Conservation (phyloP, 106 monocot genomes). For the Cymbidium sinense region DNA sequence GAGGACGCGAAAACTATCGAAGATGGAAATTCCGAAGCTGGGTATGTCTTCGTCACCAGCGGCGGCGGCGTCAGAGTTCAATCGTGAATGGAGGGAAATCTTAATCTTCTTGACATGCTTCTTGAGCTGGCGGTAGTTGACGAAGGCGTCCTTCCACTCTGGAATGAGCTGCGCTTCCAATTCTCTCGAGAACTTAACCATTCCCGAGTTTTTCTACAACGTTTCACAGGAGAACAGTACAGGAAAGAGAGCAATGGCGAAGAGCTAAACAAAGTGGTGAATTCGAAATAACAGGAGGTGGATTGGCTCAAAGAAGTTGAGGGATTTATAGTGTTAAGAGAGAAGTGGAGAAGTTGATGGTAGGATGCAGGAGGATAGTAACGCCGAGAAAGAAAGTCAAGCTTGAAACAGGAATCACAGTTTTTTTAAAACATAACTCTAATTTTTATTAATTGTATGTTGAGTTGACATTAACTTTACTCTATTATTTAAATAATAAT, state of each 20-base stretch:
- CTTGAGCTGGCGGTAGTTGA: conserved; percentile 88
- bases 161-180: conserved; percentile 90
- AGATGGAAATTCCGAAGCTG: conserved; percentile 37
- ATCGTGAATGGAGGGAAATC: conserved; percentile 22
- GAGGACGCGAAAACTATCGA: conserved; percentile 42
- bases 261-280: too few species aligned
- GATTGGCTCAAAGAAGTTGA: not conserved
- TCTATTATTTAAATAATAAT: not conserved
- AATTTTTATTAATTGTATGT: not conserved
- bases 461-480: not conserved
- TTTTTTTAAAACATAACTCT: not conserved
- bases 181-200: conserved; percentile 93
- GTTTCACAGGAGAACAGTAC: not conserved
- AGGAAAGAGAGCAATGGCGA: not conserved
- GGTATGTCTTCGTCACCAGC: not conserved
- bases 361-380: not conserved
- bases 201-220: conserved; percentile 10
- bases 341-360: not conserved
- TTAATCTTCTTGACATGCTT: conserved; percentile 92
- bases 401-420: not conserved
- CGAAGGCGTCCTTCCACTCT: conserved; percentile 96
- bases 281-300: not conserved
- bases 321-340: not conserved
- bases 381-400: not conserved
- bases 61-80: conserved; percentile 4